phyloP scores from a whole-genome alignment of 164 flowering plant species.

The Chloranthus sessilifolius region DNA sequence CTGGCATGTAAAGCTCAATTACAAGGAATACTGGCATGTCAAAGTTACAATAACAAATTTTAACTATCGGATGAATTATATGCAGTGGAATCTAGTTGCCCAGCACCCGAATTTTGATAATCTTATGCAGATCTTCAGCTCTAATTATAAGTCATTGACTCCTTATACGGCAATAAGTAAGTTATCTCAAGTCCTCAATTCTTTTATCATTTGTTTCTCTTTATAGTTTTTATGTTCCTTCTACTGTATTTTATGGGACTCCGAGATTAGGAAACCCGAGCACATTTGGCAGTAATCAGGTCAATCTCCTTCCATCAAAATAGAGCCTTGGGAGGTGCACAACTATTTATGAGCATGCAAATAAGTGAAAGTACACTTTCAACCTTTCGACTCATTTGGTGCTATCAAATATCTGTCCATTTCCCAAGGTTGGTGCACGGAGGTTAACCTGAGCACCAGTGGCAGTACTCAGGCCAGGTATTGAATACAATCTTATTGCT shows the following conservation, averaged over 20 bases:
- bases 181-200: slow-evolving; percentile 15
- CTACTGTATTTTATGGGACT: background rate
- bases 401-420: too few species aligned
- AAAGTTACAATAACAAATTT: slow-evolving; percentile 64
- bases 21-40: slow-evolving; percentile 73
- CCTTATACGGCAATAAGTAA: slow-evolving; percentile 63
- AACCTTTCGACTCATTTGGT: too few species aligned
- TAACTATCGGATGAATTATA: slow-evolving; percentile 68
- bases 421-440: too few species aligned
- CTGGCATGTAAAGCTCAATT: slow-evolving; percentile 73
- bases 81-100: slow-evolving; percentile 66
- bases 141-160: slow-evolving; percentile 52
- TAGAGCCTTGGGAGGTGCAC: too few species aligned
- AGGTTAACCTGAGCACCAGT: too few species aligned
- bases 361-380: too few species aligned
- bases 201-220: background rate
- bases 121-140: slow-evolving; percentile 65
- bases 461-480: too few species aligned
- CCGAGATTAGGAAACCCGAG: too few species aligned
- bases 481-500: too few species aligned
- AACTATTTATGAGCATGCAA: too few species aligned
- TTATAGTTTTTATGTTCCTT: background rate
- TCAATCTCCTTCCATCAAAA: too few species aligned
- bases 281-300: too few species aligned
- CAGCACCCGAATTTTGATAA: slow-evolving; percentile 84